Evolutionary conservation across 176 grass and related monocot species (phyloP).

Genomic region (Melocanna baccifera): DNA sequence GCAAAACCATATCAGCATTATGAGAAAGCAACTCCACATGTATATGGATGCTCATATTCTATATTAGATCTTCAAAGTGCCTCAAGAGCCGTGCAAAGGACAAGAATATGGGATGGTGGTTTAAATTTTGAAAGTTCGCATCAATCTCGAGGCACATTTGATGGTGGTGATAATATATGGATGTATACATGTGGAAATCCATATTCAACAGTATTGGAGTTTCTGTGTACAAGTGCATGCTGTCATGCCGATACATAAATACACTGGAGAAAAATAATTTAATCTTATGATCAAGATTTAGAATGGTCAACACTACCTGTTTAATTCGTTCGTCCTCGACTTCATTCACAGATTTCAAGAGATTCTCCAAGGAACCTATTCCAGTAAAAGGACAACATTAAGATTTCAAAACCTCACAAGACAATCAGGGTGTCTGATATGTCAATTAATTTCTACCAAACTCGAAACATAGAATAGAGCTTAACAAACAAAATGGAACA

Average conservation of each 20-base stretch:
- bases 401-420: background rate
- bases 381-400: conserved; percentile 23
- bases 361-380: conserved; percentile 91
- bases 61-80: background rate
- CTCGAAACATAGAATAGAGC: conserved; percentile 5
- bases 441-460: background rate
- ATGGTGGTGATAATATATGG: background rate
- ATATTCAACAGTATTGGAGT: background rate
- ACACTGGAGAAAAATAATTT: background rate
- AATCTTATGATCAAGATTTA: background rate
- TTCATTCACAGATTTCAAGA: conserved; percentile 67
- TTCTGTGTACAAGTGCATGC: background rate
- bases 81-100: background rate
- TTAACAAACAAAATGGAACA: conserved; percentile 14
- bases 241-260: background rate
- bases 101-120: background rate
- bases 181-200: background rate
- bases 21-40: too few relatives aligned
- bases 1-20: background rate
- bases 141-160: background rate
- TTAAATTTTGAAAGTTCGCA: background rate
- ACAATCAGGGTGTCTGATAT: conserved; percentile 8
- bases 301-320: conserved; percentile 43
- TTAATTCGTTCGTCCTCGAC: conserved; percentile 76
- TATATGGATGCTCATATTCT: background rate